phyloP scores from a whole-genome alignment of 176 grass and related monocot genomes.

The Raddia distichophylla region DNA sequence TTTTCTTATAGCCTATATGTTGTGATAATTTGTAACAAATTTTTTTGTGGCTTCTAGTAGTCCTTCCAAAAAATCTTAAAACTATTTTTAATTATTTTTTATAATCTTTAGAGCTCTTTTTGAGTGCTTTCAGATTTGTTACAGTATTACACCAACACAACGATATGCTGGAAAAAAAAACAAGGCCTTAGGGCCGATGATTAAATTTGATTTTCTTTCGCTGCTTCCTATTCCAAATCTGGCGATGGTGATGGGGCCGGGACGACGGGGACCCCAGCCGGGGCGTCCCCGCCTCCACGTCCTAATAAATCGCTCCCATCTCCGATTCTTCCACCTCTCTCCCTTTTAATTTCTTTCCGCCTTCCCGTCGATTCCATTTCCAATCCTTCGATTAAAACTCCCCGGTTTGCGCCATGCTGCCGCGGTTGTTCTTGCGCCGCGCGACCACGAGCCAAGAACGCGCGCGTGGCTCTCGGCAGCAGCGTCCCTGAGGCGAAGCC shows the following conservation, averaged over 20 bases:
- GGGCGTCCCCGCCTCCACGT: slow-evolving; percentile 27
- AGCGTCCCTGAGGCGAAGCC: slow-evolving; percentile 30
- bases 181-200: too few species aligned
- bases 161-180: too few species aligned
- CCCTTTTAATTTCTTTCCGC: slow-evolving; percentile 21
- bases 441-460: slow-evolving; percentile 45
- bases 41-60: too few species aligned
- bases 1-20: too few species aligned
- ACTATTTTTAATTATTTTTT: too few species aligned
- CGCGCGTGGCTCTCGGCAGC: slow-evolving; percentile 16
- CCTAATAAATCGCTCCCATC: slow-evolving; percentile 50
- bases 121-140: too few species aligned
- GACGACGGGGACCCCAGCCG: slow-evolving; percentile 24
- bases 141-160: too few species aligned
- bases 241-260: slow-evolving; percentile 44
- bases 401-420: slow-evolving; percentile 47
- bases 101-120: too few species aligned
- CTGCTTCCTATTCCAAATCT: slow-evolving; percentile 56
- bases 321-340: slow-evolving; percentile 25
- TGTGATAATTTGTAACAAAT: too few species aligned
- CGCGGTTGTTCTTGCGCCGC: slow-evolving; percentile 26
- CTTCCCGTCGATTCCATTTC: slow-evolving; percentile 46
- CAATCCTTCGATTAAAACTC: slow-evolving; percentile 29
- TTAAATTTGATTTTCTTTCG: not conserved
- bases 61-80: too few species aligned